A percentile compares a stretch with the other conserved stretches of the same genome.
phyloP scores from a whole-genome alignment of 208 protist genomes.

The Acanthamoeba culbertsoni region DNA sequence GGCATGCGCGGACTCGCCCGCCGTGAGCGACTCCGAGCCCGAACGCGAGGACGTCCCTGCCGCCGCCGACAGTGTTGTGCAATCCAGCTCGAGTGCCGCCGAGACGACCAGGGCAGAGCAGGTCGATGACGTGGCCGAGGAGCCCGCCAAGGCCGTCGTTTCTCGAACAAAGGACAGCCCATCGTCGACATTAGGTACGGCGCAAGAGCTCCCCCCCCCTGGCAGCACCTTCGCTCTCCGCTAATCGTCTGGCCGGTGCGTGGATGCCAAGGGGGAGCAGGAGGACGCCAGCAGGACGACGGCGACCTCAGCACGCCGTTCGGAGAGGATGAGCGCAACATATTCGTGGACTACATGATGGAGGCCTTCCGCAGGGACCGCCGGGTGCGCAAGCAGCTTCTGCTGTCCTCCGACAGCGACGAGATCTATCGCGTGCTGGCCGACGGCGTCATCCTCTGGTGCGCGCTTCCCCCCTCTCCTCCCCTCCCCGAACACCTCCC shows the following conservation, averaged over 20 bases:
- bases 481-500: too few relatives aligned
- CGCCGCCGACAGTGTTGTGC: neutral
- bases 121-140: too few relatives aligned
- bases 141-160: too few relatives aligned
- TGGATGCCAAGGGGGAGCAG: neutral
- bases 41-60: neutral
- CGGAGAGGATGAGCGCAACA: neutral
- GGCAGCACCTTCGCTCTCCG: too few relatives aligned
- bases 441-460: slow-evolving; percentile 42
- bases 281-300: neutral
- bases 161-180: too few relatives aligned
- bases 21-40: neutral
- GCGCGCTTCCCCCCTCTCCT: neutral
- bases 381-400: neutral
- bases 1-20: neutral
- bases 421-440: neutral
- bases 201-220: too few relatives aligned
- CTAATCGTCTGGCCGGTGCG: too few relatives aligned
- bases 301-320: neutral
- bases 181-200: too few relatives aligned
- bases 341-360: slow-evolving; percentile 57
- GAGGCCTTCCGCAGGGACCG: slow-evolving; percentile 23
- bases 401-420: slow-evolving; percentile 1
- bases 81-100: too few relatives aligned
- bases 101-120: too few relatives aligned